Base-by-base conservation (phyloP, 306 rosid genomes). In the Vigna trinervia region DNA sequence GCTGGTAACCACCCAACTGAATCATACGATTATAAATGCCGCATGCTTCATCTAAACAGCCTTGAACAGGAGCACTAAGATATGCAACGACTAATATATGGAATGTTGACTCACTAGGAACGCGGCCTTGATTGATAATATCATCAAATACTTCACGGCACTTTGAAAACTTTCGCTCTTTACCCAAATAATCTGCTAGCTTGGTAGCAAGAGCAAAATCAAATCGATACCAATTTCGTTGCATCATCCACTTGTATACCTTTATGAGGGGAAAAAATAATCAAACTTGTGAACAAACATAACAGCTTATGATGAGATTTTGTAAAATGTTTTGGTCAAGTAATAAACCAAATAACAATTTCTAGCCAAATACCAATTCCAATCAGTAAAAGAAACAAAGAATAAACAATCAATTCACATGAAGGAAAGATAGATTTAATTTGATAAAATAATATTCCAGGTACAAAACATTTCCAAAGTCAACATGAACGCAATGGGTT, bases 211-310 rank as follows among this genome's bases (percentile, higher is more conserved):
- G 96, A 53, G 96, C 91, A 83, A 88, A 92, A 84, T 94, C 95
- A 80, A 94, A 94, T 28, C 81, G 84, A 66, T 88, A 88, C 97
- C 98, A 92, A 75, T 74, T 78, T 22, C 89, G 94, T 74, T 89
- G 92, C 96, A 94, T 85, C 97, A 88, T 92, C 97, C 98, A 94
- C 85, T 88, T 92, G 93, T 94, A 94, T 50, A 94, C 98, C 98
- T 93, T 46, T 22, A 71, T 23, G 50, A 13, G 26, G 50, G 22
- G 64, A 26, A 60, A 9, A 71, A 58, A 11, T 14, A 68, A 23
- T 17, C 4, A 68, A 47, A 67, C 30, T 53, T 68, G 65, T 54
- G 48, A 75, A 50, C 38, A 34, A 64, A 61, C 28, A 60, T 71
- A 62, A 8, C 54, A 71, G 75, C 68, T 46, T 19, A 43, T 38